phyloP scores from a whole-genome alignment of 441 rosid species.

The Syzygium malaccense region DNA sequence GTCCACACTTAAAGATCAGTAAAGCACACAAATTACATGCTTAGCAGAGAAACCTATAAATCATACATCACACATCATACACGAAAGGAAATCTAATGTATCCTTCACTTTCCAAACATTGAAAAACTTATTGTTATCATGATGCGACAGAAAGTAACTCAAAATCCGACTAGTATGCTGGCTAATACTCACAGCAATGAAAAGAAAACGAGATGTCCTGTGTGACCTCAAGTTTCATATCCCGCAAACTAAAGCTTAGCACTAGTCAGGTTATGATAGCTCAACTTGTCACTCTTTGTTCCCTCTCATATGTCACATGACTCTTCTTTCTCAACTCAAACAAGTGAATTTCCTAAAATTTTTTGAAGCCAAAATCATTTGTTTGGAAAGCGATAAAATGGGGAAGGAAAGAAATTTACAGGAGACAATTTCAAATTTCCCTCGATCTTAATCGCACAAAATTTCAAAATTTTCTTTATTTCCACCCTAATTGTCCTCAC shows the following conservation, averaged over 20 bases:
- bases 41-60: background rate
- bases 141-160: background rate
- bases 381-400: background rate
- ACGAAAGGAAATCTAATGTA: background rate
- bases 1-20: background rate
- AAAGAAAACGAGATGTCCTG: background rate
- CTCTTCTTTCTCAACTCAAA: background rate
- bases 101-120: background rate
- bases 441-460: background rate
- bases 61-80: background rate
- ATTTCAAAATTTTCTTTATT: background rate
- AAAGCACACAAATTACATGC: background rate
- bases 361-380: background rate
- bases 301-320: background rate
- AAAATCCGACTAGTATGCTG: background rate
- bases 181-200: background rate
- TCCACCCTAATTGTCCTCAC: background rate
- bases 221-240: background rate
- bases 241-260: background rate
- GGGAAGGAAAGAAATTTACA: background rate
- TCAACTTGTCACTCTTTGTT: background rate
- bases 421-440: background rate
- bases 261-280: background rate
- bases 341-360: background rate
- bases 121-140: background rate